phyloP scores from a whole-genome alignment of 2,329 filamentous ascomycete genomes.

The Claviceps cyperi region DNA sequence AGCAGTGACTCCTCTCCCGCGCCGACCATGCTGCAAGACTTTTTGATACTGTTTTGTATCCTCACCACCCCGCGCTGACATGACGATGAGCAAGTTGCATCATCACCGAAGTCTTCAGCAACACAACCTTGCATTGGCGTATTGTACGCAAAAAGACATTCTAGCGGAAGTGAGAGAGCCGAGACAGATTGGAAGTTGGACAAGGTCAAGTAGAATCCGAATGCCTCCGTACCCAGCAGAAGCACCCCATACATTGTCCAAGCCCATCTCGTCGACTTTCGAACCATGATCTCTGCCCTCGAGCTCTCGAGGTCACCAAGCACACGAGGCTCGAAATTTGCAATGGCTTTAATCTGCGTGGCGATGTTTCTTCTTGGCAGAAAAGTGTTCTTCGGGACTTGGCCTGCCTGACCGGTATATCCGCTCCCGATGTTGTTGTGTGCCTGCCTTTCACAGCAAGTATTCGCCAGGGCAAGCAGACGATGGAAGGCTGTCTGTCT shows the following conservation, averaged over 20 bases:
- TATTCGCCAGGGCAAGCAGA: too few relatives aligned
- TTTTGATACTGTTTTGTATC: slow-evolving; percentile 16
- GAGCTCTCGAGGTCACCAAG: not conserved
- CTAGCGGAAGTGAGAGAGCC: slow-evolving; percentile 20
- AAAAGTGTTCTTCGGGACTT: too few relatives aligned
- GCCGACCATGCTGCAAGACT: slow-evolving; percentile 13
- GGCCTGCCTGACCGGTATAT: too few relatives aligned
- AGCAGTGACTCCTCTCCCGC: slow-evolving; percentile 19
- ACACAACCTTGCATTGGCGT: slow-evolving; percentile 24
- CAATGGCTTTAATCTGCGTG: too few relatives aligned
- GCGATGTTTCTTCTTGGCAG: too few relatives aligned
- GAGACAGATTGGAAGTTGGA: slow-evolving; percentile 27
- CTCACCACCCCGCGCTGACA: slow-evolving; percentile 19
- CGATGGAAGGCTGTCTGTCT: too few relatives aligned
- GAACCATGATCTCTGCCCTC: slow-evolving; percentile 1
- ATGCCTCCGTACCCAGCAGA: slow-evolving; percentile 12
- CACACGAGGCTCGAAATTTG: too few relatives aligned
- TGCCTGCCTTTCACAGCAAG: too few relatives aligned
- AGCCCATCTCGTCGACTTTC: not conserved
- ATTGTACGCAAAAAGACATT: slow-evolving; percentile 29
- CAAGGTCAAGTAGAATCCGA: slow-evolving; percentile 17
- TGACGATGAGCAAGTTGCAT: slow-evolving; percentile 21
- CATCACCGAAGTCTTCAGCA: slow-evolving; percentile 19
- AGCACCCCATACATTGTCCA: slow-evolving; percentile 9
- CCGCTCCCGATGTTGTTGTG: too few relatives aligned